Evolutionary conservation across 192 early-diverging fungal genomes (phyloP), one percentile per base, ranked within the genome.

Genomic region (Backusella mclennaniae): DNA sequence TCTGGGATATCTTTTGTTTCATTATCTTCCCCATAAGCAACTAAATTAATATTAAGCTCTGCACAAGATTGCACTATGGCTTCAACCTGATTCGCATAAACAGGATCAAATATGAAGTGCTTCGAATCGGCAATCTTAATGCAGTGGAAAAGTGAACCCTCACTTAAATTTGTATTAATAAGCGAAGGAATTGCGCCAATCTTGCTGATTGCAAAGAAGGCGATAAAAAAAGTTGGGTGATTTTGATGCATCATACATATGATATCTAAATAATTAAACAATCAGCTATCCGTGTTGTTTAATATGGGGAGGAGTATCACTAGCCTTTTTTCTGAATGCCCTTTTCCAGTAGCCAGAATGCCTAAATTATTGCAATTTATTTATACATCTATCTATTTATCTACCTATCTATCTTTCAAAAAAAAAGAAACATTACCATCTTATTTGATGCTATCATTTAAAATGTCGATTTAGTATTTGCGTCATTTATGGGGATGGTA

Each of bases 161-260:
- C 85, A 14, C 76, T 69, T 49, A 91, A 75, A 69, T 90, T 87
- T 67, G 82, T 88, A 82, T 93, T 93, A 76, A 93, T 86, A 38
- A 92, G 82, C 8, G 89, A 87, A 12, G 87, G 80, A 0, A 82
- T 76, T 4, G 78, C 85, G 6, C 88, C 90, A 39, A 93, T 84
- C 73, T 93, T 92, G 46, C 80, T 74, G 35, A 89, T 72, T 1
- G 85, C 89, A 15, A 93, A 82, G 74, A 85, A 84, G 8, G 75
- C 39, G 56, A 89, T 79, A 36, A 91, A 73, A 70, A 91, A 91
- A 17, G 86, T 69, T 23, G 88, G 87, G 9, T 83, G 83, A 76
- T 93, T 92, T 71, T 86, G 85, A 23, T 70, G 73, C 80, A 82
- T 82, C 81, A 93, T 79, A 73, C 84, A 85, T 44, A 92, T 79